A percentile compares a stretch with the other conserved stretches of the same genome.
phyloP scores from a whole-genome alignment of 331 rosid species.

The Ulmus americana region DNA sequence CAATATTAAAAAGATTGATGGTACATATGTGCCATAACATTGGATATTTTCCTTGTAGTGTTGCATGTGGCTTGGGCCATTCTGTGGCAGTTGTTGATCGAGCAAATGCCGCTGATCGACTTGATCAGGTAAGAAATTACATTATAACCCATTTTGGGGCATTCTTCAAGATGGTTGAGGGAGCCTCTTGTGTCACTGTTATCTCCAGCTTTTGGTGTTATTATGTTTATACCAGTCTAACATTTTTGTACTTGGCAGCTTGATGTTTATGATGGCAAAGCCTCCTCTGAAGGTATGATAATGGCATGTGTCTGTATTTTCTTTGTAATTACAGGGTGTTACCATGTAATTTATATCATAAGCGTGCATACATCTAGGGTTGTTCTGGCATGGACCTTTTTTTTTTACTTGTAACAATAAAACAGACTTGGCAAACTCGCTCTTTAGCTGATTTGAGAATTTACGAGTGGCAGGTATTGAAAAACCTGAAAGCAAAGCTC shows the following conservation, averaged over 20 bases:
- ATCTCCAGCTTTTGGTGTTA: not conserved
- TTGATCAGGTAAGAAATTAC: slow-evolving; percentile 55
- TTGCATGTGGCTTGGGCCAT: slow-evolving; percentile 83
- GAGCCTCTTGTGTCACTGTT: not conserved
- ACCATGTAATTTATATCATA: not conserved
- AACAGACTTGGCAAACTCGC: not conserved
- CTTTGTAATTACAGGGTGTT: not conserved
- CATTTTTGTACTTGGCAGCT: slow-evolving; percentile 47
- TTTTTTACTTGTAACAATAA: too few relatives aligned
- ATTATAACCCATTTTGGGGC: not conserved
- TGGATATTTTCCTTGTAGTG: slow-evolving; percentile 40
- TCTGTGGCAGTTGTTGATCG: slow-evolving; percentile 89
- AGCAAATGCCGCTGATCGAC: slow-evolving; percentile 63
- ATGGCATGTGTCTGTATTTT: not conserved
- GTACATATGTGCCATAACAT: slow-evolving; percentile 12
- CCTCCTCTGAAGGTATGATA: slow-evolving; percentile 64
- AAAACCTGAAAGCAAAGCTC: slow-evolving; percentile 28
- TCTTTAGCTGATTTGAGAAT: slow-evolving; percentile 8
- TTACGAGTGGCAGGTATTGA: slow-evolving; percentile 38
- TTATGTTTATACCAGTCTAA: slow-evolving; percentile 6
- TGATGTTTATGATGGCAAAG: slow-evolving; percentile 72
- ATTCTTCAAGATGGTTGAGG: not conserved
- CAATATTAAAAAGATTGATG: not conserved
- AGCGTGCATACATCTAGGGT: too few relatives aligned
- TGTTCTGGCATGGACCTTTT: too few relatives aligned